Conservation (phyloP, 352 stramenopile species). For the Phytophthora litchii region DNA sequence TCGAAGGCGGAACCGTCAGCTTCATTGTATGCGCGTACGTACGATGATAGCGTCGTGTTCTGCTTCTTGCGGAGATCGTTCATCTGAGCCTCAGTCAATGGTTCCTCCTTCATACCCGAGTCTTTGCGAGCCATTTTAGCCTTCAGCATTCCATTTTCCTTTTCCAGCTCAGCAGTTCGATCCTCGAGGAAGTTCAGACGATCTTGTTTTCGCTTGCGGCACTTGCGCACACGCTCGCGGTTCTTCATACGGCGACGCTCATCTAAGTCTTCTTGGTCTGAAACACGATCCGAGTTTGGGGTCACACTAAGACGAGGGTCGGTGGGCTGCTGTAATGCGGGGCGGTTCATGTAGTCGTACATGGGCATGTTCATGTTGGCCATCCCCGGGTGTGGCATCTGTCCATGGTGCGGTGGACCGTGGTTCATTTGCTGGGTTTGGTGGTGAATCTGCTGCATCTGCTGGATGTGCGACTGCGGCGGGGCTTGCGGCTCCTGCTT, state of each 20-base stretch:
- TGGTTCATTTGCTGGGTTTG: conserved; percentile 60
- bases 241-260: conserved; percentile 90
- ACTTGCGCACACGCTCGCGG: conserved; percentile 89
- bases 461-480: conserved; percentile 43
- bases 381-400: conserved; percentile 55
- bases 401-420: conserved; percentile 37
- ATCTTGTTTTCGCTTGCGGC: conserved; percentile 88
- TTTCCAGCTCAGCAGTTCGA: conserved; percentile 81
- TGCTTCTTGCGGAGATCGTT: conserved; percentile 85
- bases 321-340: conserved; percentile 52
- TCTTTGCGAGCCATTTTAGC: conserved; percentile 74
- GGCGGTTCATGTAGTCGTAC: conserved; percentile 87
- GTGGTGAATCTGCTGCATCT: conserved; percentile 59
- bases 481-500: conserved; percentile 43
- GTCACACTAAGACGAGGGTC: conserved; percentile 56
- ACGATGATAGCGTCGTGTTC: conserved; percentile 72
- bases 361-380: conserved; percentile 80
- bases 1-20: conserved; percentile 58
- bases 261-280: conserved; percentile 83
- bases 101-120: conserved; percentile 45
- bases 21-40: conserved; percentile 81
- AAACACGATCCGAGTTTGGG: conserved; percentile 69
- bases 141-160: conserved; percentile 79
- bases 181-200: conserved; percentile 88
- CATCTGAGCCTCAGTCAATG: conserved; percentile 59